Evolutionary conservation across 2,329 filamentous ascomycete species (phyloP).

Genomic region (Drechslerella stenobrocha): DNA sequence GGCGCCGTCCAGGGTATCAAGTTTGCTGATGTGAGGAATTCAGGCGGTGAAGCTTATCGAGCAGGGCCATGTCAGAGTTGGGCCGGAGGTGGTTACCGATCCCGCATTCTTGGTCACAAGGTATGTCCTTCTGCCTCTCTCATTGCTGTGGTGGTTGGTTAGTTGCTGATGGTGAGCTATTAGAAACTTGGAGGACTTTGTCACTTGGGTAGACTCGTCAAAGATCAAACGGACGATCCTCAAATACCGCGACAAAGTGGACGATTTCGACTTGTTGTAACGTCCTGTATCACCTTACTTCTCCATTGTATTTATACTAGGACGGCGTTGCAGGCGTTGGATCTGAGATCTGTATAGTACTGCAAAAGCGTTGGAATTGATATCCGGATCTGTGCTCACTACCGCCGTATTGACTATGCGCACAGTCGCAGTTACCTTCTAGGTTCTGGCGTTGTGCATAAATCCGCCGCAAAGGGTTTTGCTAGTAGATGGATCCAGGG

Average conservation of each 20-base stretch:
- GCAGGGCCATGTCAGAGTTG: conserved; percentile 69
- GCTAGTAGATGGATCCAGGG: no score
- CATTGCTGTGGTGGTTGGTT: no score
- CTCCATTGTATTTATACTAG: conserved; percentile 16
- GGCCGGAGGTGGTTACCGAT: conserved; percentile 69
- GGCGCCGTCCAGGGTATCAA: conserved; percentile 18
- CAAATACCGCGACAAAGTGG: conserved; percentile 70
- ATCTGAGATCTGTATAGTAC: conserved; percentile 10
- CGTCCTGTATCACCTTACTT: not conserved
- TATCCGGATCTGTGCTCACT: no score
- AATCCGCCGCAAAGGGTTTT: no score
- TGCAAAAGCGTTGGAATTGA: no score
- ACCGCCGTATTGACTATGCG: no score
- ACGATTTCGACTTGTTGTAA: conserved; percentile 70
- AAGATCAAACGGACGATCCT: conserved; percentile 73
- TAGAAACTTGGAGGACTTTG: conserved; percentile 69
- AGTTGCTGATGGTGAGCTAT: conserved; percentile 1
- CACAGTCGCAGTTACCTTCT: no score
- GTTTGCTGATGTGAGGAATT: conserved; percentile 26
- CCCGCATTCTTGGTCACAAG: conserved; percentile 66
- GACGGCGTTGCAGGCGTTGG: conserved; percentile 25
- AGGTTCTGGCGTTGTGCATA: no score
- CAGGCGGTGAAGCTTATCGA: conserved; percentile 66
- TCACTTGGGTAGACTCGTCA: conserved; percentile 72
- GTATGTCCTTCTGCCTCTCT: conserved; percentile 15